These are phyloP conservation scores for Ustilago crameri DNA, from an alignment of 1,284 basidiomycete species.

Conservation along the genomic window DNA sequence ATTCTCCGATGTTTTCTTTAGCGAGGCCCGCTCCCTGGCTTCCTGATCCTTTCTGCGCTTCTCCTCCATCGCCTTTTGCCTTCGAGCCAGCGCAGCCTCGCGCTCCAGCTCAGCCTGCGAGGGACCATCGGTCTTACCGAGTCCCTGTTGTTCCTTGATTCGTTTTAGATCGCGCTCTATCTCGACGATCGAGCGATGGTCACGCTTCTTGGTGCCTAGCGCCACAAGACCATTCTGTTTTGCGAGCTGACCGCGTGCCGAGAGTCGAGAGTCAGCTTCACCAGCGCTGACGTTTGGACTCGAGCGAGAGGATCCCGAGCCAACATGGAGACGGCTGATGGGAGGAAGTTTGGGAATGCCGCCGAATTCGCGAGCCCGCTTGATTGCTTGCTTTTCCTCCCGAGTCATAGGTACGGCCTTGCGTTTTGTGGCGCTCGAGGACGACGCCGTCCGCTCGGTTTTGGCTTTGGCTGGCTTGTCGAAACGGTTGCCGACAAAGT, in stretches of 20 bases:
- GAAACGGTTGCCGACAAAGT: slow-evolving; percentile 48
- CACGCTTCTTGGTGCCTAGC: slow-evolving; percentile 49
- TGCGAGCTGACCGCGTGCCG: slow-evolving; percentile 12
- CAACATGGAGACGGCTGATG: slow-evolving; percentile 11
- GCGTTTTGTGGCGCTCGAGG: slow-evolving; percentile 15
- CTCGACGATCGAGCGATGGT: slow-evolving; percentile 55
- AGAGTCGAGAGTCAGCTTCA: slow-evolving; percentile 15
- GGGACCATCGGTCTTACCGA: slow-evolving; percentile 10
- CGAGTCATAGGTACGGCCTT: slow-evolving; percentile 44
- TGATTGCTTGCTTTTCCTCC: slow-evolving; percentile 53
- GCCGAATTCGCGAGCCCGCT: slow-evolving; percentile 44
- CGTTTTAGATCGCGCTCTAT: slow-evolving; percentile 52
- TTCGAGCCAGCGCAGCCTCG: slow-evolving; percentile 39
- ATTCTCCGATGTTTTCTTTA: slow-evolving; percentile 8
- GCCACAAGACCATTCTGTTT: slow-evolving; percentile 36
- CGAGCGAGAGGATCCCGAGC: slow-evolving; percentile 14
- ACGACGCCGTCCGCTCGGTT: slow-evolving; percentile 8
- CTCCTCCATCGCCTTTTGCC: slow-evolving; percentile 51
- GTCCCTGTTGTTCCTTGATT: slow-evolving; percentile 31
- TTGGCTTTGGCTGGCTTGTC: slow-evolving; percentile 18
- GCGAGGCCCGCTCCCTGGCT: slow-evolving; percentile 25
- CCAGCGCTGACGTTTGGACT: slow-evolving; percentile 14
- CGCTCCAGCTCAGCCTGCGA: slow-evolving; percentile 31
- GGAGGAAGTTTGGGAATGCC: slow-evolving; percentile 19
- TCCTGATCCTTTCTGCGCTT: slow-evolving; percentile 32